Evolutionary conservation across 2,329 filamentous ascomycete genomes (phyloP), one percentile per base, ranked within the genome.

Genomic region (Scedosporium apiospermum): DNA sequence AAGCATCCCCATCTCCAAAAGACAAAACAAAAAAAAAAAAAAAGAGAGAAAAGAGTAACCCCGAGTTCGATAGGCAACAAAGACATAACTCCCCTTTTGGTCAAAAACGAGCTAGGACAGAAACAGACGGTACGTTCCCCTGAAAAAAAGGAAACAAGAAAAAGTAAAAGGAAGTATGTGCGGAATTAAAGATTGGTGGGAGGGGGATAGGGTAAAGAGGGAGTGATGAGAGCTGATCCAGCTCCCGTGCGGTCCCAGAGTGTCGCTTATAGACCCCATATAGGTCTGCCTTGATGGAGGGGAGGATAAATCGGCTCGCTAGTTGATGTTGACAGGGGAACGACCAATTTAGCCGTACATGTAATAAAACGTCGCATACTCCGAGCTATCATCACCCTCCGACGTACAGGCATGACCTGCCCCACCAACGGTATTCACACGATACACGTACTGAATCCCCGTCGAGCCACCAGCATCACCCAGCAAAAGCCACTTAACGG

Each of bases 361-460:
- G 82, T 82, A 86, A 73, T 86, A 86, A 66, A 76, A 77, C n/a
- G 83, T 75, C 1, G 82, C 68, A 69, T 86, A 86, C 2, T 78
- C 77, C 27, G 83, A 78, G 70, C 82, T 85, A 68, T 81, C 76
- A 18, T 68, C 64, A 51, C 77, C 75, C 1, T 71, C 72, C 0
- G 62, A 64, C 55, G 65, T 65, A 70, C 83, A 86, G 4, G 74
- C 67, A 67, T 78, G 71, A 1, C 77, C 69, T 65, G 65, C 71
- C 23, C 83, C 83, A 2, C 82, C 83, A 14, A 80, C 77, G 0
- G 83, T 85, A 64, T 76, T 65, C 57, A 86, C 82, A 57, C 83
- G 81, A 72, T 84, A 86, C 60, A 84, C 80, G 38, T 71, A 68
- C 41, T 68, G 69, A 57, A 77, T 67, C 51, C 75, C 76, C 14